Percentiles rank a stretch among this genome's conserved stretches.
phyloP scores from a whole-genome alignment of 2,329 filamentous ascomycete species.

The Teratosphaeria zuluensis region DNA sequence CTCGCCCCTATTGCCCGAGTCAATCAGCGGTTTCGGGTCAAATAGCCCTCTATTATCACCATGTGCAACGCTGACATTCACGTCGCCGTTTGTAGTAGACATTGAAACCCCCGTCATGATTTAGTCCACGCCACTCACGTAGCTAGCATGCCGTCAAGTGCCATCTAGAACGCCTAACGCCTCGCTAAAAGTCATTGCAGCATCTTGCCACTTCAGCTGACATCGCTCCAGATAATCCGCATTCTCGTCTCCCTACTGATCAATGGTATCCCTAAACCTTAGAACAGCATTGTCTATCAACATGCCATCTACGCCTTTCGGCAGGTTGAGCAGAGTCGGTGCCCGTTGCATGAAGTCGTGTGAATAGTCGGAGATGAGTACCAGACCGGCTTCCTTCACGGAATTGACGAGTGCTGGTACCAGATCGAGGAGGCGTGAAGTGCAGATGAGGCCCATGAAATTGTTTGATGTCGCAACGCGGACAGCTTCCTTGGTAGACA shows the following conservation, averaged over 20 bases:
- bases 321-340: slow-evolving; percentile 48
- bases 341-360: slow-evolving; percentile 27
- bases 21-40: too few species aligned
- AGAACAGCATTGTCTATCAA: slow-evolving; percentile 79
- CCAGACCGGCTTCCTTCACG: slow-evolving; percentile 83
- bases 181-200: neutral
- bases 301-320: slow-evolving; percentile 78
- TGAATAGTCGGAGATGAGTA: slow-evolving; percentile 71
- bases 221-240: neutral
- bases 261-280: slow-evolving; percentile 83
- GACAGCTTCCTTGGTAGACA: slow-evolving; percentile 90
- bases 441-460: slow-evolving; percentile 94
- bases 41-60: too few species aligned
- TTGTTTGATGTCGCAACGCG: slow-evolving; percentile 92
- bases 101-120: neutral
- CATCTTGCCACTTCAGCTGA: neutral
- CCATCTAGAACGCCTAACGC: slow-evolving; percentile 1
- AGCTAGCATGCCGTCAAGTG: neutral
- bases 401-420: slow-evolving; percentile 86
- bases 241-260: slow-evolving; percentile 18
- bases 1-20: too few species aligned
- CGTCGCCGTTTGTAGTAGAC: neutral
- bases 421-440: slow-evolving; percentile 76
- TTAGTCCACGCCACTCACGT: neutral
- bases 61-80: too few species aligned